These are phyloP conservation scores for Peronospora destructor DNA, from an alignment of 352 stramenopile species.

Conservation along the genomic window DNA sequence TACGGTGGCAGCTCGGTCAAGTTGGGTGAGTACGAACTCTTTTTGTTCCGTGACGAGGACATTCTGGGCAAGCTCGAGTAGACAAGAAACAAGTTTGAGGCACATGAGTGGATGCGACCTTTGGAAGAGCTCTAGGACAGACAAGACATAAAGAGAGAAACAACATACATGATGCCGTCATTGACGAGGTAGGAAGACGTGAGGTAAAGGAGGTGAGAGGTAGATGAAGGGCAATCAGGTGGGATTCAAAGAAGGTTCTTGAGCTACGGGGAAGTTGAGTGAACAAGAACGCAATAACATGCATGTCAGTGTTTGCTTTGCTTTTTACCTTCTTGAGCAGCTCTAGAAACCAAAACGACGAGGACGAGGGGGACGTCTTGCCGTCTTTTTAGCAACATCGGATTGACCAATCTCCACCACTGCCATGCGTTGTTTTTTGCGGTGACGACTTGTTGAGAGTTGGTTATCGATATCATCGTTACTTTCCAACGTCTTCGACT, in stretches of 20 bases:
- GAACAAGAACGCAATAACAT: too few relatives aligned
- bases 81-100: not conserved
- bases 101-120: too few relatives aligned
- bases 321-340: too few relatives aligned
- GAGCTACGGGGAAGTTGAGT: too few relatives aligned
- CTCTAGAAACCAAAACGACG: slow-evolving; percentile 66
- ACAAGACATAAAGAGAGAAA: too few relatives aligned
- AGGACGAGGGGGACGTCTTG: slow-evolving; percentile 52
- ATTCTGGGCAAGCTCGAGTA: slow-evolving; percentile 95
- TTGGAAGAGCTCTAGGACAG: too few relatives aligned
- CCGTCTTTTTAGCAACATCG: slow-evolving; percentile 30
- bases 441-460: slow-evolving; percentile 16
- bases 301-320: too few relatives aligned
- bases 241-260: too few relatives aligned
- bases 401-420: slow-evolving; percentile 50
- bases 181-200: not conserved
- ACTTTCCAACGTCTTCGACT: slow-evolving; percentile 18
- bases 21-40: slow-evolving; percentile 88
- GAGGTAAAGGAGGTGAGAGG: too few relatives aligned
- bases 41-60: slow-evolving; percentile 94
- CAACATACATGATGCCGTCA: too few relatives aligned
- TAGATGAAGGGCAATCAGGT: too few relatives aligned
- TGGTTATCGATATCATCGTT: slow-evolving; percentile 17
- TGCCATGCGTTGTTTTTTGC: slow-evolving; percentile 58
- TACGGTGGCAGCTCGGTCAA: slow-evolving; percentile 93